A percentile compares a stretch with the other conserved stretches of the same genome.
phyloP scores from a whole-genome alignment of 805 yeast genomes.

The Suhomyces faveliae region DNA sequence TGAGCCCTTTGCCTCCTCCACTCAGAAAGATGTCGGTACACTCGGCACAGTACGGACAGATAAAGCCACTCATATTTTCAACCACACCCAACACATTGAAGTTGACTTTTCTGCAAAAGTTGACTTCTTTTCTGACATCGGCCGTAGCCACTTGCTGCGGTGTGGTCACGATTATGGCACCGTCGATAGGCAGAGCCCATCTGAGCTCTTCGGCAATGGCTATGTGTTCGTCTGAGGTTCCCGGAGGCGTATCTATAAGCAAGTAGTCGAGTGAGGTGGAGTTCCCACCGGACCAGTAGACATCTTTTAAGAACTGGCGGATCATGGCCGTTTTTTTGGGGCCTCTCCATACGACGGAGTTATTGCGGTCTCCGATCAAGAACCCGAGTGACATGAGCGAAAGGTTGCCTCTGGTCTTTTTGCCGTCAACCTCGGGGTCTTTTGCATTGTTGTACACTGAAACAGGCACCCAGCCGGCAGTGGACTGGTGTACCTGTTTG shows the following conservation, averaged over 20 bases:
- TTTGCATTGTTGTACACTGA: conserved; percentile 22
- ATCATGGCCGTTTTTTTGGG: conserved; percentile 99
- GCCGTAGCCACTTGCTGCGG: conserved; percentile 93
- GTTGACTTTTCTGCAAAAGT: conserved; percentile 84
- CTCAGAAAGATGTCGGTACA: conserved; percentile 88
- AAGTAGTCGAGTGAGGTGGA: conserved; percentile 59
- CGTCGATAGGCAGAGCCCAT: conserved; percentile 67
- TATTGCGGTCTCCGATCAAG: conserved; percentile 76
- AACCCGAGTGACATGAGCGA: conserved; percentile 88
- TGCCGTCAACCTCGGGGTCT: conserved; percentile 8
- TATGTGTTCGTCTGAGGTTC: conserved; percentile 97
- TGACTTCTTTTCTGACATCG: conserved; percentile 91
- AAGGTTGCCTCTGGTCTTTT: conserved; percentile 37
- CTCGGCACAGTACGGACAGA: conserved; percentile 91
- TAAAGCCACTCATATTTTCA: conserved; percentile 96
- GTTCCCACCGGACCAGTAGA: conserved; percentile 71
- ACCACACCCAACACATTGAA: conserved; percentile 79
- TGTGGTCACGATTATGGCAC: conserved; percentile 93
- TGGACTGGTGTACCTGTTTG: conserved; percentile 74
- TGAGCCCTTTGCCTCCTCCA: conserved; percentile 83
- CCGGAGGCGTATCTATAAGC: conserved; percentile 96
- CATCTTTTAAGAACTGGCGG: conserved; percentile 86
- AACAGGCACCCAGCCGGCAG: conserved; percentile 93
- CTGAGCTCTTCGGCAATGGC: conserved; percentile 90
- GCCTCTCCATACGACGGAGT: conserved; percentile 96